Evolutionary conservation across 257 asterid genomes (phyloP), one percentile per base, ranked within the genome.

Genomic region (Fraxinus cuspidata): DNA sequence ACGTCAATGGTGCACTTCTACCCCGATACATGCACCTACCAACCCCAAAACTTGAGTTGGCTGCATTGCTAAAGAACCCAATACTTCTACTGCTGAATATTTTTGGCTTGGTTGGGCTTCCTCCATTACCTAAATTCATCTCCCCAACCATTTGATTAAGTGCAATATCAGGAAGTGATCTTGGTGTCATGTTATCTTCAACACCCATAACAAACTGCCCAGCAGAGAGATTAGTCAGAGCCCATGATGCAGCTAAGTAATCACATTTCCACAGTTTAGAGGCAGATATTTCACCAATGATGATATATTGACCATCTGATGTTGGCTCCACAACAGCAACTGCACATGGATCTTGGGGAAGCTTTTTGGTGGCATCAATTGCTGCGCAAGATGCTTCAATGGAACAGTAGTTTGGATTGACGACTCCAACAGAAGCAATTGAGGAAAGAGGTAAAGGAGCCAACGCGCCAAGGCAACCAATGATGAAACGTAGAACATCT

Each of bases 401-500:
- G 81, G 77, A 86, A 78, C 82, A 78, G 83, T 90, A 95, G 86
- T 86, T 84, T 31, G 92, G 90, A 80, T 89, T 91, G 82, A 95
- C 83, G 71, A 90, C 94, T 77, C 87, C 90, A 2, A 95, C 86
- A 78, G 92, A 86, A 67, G 95, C 84, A 29, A 95, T 89, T 18
- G 99, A 84, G 56, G 97, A 87, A 19, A 95, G 98, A 42, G 99
- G 98, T 28, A 93, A 35, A 69, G 99, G 99, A 71, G 99, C 99
- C 40, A 95, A 88, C 78, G 98, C 99, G 18, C 99, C 99, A n/a
- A 95, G 94, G 87, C 99, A 95, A 42, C 97, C 94, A 37, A 95
- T 95, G 71, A 95, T 87, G 87, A 95, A 95, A 21, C 99, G 98
- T 19, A 95, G 90, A 74, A 95, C 85, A 69, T 95, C 99, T 86